Percentiles rank a stretch among this genome's conserved stretches.
phyloP scores from a whole-genome alignment of 2,329 filamentous ascomycete species.

The Pyrenochaeta sp. region DNA sequence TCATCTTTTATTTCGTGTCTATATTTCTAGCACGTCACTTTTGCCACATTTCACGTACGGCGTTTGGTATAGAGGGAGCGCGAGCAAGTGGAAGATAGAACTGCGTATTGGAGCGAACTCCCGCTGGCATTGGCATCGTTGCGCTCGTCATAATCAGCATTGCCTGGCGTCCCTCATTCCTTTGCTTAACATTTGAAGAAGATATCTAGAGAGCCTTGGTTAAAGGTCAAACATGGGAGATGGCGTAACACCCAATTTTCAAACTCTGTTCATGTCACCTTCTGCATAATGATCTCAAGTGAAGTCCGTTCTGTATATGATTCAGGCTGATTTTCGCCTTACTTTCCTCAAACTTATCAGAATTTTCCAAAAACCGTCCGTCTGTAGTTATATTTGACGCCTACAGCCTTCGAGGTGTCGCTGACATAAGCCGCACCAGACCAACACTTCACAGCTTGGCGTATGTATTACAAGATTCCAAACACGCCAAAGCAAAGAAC shows the following conservation, averaged over 20 bases:
- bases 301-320: neutral
- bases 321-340: neutral
- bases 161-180: conserved; percentile 25
- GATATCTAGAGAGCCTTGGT: neutral
- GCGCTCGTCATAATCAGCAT: conserved; percentile 23
- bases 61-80: conserved; percentile 38
- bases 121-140: conserved; percentile 17
- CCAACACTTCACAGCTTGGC: neutral
- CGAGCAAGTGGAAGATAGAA: conserved; percentile 30
- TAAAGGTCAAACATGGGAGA: neutral
- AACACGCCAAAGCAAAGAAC: neutral
- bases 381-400: too few species aligned
- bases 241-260: neutral
- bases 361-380: too few species aligned
- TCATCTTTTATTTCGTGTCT: conserved; percentile 25
- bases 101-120: conserved; percentile 9
- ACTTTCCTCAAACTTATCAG: too few species aligned
- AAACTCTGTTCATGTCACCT: neutral
- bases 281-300: neutral
- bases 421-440: conserved; percentile 11
- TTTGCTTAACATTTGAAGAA: neutral
- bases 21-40: conserved; percentile 24
- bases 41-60: conserved; percentile 26
- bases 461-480: neutral
- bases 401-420: too few species aligned